These are phyloP conservation scores for Paecilomyces sp. DNA, from an alignment of 2,329 filamentous ascomycete genomes.

Conservation along the genomic window DNA sequence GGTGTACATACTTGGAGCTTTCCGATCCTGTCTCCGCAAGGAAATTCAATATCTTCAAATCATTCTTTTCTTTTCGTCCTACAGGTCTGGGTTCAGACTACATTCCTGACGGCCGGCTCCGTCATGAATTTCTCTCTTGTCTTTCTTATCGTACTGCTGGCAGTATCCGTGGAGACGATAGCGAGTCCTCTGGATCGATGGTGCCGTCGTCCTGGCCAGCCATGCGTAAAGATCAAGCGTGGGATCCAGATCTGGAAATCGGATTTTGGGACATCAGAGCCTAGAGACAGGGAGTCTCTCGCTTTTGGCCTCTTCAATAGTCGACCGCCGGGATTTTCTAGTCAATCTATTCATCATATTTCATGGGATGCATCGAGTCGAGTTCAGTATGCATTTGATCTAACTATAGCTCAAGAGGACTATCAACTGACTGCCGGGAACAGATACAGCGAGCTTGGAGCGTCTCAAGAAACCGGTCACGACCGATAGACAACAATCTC, in stretches of 20 bases:
- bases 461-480: neutral
- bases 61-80: neutral
- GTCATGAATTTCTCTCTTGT: neutral
- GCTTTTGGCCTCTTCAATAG: neutral
- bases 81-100: neutral
- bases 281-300: neutral
- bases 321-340: neutral
- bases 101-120: neutral
- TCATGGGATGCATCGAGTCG: neutral
- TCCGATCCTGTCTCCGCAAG: neutral
- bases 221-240: neutral
- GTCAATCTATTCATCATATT: neutral
- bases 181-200: neutral
- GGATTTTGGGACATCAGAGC: neutral
- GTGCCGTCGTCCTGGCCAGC: neutral
- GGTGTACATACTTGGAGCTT: too few species aligned
- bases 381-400: neutral
- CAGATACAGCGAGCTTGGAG: neutral
- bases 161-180: neutral
- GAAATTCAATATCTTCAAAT: neutral
- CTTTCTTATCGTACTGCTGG: neutral
- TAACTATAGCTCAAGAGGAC: neutral
- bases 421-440: neutral
- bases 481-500: neutral
- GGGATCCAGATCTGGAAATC: neutral